Conservation (phyloP, 148 eudicot genomes). For the Vaccinium darrowii region DNA sequence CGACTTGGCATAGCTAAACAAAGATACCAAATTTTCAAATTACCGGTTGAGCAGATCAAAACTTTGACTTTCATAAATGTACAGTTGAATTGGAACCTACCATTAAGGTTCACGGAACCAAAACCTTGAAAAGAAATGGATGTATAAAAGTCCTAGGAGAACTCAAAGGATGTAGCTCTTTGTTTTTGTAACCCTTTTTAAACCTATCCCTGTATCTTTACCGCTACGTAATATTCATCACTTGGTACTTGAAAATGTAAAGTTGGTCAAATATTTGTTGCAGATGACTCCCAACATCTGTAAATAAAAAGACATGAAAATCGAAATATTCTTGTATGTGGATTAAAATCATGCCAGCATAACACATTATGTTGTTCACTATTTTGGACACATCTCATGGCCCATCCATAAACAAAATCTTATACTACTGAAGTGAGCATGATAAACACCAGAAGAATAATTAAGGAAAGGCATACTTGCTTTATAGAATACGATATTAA, state of each 20-base stretch:
- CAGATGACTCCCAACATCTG: neutral
- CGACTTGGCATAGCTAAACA: no score
- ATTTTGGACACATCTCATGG: neutral
- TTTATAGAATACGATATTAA: neutral
- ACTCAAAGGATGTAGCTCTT: neutral
- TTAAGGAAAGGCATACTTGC: neutral
- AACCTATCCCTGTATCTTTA: constrained; percentile 1
- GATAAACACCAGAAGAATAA: neutral
- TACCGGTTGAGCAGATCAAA: neutral
- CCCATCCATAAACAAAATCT: neutral
- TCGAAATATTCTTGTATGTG: neutral
- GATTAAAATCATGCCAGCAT: neutral
- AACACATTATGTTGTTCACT: neutral
- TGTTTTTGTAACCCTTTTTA: neutral
- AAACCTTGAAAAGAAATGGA: neutral
- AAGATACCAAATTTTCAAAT: no score
- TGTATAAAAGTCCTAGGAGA: neutral
- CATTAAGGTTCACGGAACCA: neutral
- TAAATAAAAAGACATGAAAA: neutral
- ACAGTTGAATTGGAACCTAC: neutral
- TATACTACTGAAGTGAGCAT: neutral
- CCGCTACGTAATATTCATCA: constrained; percentile 19
- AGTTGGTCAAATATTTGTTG: neutral
- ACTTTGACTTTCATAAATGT: neutral
- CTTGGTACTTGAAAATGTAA: constrained; percentile 21